Base-by-base conservation (phyloP, 2,329 filamentous ascomycete species). In the Diaporthe humulicola region DNA sequence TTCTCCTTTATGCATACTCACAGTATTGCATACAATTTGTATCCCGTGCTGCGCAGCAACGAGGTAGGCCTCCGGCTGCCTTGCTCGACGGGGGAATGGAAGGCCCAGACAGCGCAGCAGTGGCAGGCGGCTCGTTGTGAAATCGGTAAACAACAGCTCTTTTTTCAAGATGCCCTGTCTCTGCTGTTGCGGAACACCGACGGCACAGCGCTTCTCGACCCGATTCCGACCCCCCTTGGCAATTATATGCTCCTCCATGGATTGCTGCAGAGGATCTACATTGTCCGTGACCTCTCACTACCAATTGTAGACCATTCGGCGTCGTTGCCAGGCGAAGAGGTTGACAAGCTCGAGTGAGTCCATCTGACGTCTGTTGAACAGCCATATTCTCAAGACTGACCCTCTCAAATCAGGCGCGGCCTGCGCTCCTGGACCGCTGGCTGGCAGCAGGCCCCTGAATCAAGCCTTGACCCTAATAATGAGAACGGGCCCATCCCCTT, bases 401-500 rank as follows among this genome's bases (percentile, higher is more conserved):
- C 83, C 75, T 77, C 80, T 77, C 7, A 52, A 5, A 0, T 8
- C 28, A 84, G 81, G 45, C 80, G 82, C 9, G 83, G 79, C 0
- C 78, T 85, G 1, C 80, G 83, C 0, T 83, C 82, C 0, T 85
- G 83, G 83, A 84, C 83, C 2, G 80, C 82, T 0, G 81, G 81
- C 9, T 85, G 83, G 83, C 83, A 85, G 36, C 83, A 84, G 71
- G 81, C 82, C 0, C 81, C 83, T 0, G 83, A 85, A 60, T 85
- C 83, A 2, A 83, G 79, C 33, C 81, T 85, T 0, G 83, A 85
- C 48, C 84, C 84, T 0, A 84, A 84, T 64, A 84, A 85, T 50
- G 83, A 84, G 57, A 85, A 84, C 38, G 84, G 84, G 0, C 84
- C 84, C 0, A 84, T 85, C 19, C 83, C 84, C 0, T 85, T 85